Base-by-base conservation (phyloP, 441 rosid genomes). In the Jatropha podagrica region DNA sequence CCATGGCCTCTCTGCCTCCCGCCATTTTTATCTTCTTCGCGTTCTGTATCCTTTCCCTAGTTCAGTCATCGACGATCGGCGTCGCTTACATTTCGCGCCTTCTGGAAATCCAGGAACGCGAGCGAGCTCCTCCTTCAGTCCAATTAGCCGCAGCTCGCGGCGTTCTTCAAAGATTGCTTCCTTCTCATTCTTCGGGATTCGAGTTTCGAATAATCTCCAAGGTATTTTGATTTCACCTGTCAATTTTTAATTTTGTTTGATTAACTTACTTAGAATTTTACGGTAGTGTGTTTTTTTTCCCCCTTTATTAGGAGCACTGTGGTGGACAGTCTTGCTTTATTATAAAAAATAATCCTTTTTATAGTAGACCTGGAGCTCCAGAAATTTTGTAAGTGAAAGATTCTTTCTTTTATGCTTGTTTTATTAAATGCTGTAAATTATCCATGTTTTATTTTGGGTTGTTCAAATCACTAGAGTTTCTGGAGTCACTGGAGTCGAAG, bases 401-500 rank as follows among this genome's bases (percentile, higher is more conserved):
- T 71, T 55, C 5, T 18, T 76, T 5, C 40, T 64, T 8, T 48
- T 38, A 6, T 44, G 48, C 48, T 44, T 44, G 6, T 37, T 40
- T 5, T 42, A 7, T 7, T 54, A 18, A 44, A 44, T 4, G 4
- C 40, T 32, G 12, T 60, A 7, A 59, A 62, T 32, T 15, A 13
- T 20, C n/a, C 44, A 3, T 15, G 8, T 15, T 51, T 40, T 76
- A 6, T 13, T 56, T 74, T 77, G 75, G 56, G 66, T 60, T 58
- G 73, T 85, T 78, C 20, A 61, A 54, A 75, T 52, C 68, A 20
- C 44, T 73, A 91, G 96, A 78, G 84, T 91, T 64, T 77, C 83
- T 75, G 96, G 92, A 62, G 85, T 84, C 63, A 91, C 89, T 69
- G 92, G 83, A 71, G 92, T 87, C 72, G 96, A 91, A 84, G 74